Evolutionary conservation across 164 flowering plant genomes (phyloP), one percentile per base, ranked within the genome.

Genomic region (Liriodendron chinense): DNA sequence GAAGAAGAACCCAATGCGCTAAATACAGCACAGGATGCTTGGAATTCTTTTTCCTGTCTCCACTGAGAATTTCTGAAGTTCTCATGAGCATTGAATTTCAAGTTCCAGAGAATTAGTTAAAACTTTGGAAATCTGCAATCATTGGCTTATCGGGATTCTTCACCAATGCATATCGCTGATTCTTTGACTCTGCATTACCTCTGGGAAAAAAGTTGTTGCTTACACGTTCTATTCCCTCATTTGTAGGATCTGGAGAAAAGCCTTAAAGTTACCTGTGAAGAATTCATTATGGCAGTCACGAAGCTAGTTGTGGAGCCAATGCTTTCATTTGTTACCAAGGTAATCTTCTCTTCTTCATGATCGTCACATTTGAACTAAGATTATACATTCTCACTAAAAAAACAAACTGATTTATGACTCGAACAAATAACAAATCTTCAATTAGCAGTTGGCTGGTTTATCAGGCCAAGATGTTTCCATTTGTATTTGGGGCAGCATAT

Each of bases 271-370:
- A 92, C 97, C 24, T 94, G 98, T 71, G 99, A 96, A 84, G 98
- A 96, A 80, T 96, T 96, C 82, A 96, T 94, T 49, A 96, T 96
- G 99, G 87, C 95, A 18, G 95, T 91, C 62, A 96, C 99, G 62
- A 96, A 96, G 89, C 86, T 84, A 47, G 89, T 94, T 75, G 98
- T 96, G 77, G 99, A 96, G 82, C 99, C 99, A 20, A 85, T 96
- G 97, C 97, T 96, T 82, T 96, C 98, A 23, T 96, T 96, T 85
- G 97, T 90, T 69, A 89, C 99, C 68, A 96, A 94, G 99, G 99
- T 96, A 34, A 21, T 10, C 59, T 53, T 53, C 13, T 53, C 59
- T 53, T 53, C 59, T 13, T 16, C 18, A 53, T 53, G 59, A 16
- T 53, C 0, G 13, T 53, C 18, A 16, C 20, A 53, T 53, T 12